These are phyloP conservation scores for Xanthoconium separans DNA, from an alignment of 1,284 basidiomycete species.

Conservation along the genomic window DNA sequence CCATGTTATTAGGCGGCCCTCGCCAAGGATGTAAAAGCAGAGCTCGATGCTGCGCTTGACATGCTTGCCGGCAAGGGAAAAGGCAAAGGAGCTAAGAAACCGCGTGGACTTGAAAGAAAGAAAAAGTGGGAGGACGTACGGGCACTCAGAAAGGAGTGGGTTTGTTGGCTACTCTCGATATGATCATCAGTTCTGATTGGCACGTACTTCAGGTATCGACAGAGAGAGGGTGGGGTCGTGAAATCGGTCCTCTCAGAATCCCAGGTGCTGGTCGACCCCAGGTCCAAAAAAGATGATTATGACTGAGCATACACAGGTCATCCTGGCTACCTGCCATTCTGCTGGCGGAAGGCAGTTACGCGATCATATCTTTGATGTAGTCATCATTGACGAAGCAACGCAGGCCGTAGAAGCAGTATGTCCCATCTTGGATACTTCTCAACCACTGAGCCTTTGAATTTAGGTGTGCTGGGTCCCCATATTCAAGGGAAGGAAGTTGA, in stretches of 20 bases:
- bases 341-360: slow-evolving; percentile 79
- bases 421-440: slow-evolving; percentile 12
- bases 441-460: not conserved
- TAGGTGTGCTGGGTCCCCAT: slow-evolving; percentile 96
- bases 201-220: slow-evolving; percentile 63
- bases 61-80: slow-evolving; percentile 78
- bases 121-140: slow-evolving; percentile 92
- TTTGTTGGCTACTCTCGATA: slow-evolving; percentile 4
- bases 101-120: slow-evolving; percentile 75
- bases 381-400: slow-evolving; percentile 95
- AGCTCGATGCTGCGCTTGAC: slow-evolving; percentile 70
- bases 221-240: slow-evolving; percentile 83
- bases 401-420: slow-evolving; percentile 91
- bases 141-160: slow-evolving; percentile 87
- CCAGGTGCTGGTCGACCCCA: slow-evolving; percentile 45
- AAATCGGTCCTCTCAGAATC: slow-evolving; percentile 77
- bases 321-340: slow-evolving; percentile 92
- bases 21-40: slow-evolving; percentile 82
- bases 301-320: slow-evolving; percentile 51
- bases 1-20: slow-evolving; percentile 55
- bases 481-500: slow-evolving; percentile 83
- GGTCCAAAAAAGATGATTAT: slow-evolving; percentile 47
- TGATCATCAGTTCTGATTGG: not conserved
- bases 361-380: slow-evolving; percentile 81
- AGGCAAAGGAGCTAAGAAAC: slow-evolving; percentile 68